Percentiles rank a stretch among this genome's conserved stretches.
Evolutionary conservation across 2,329 filamentous ascomycete species (phyloP).

Genomic region (Curvularia hawaiiensis): DNA sequence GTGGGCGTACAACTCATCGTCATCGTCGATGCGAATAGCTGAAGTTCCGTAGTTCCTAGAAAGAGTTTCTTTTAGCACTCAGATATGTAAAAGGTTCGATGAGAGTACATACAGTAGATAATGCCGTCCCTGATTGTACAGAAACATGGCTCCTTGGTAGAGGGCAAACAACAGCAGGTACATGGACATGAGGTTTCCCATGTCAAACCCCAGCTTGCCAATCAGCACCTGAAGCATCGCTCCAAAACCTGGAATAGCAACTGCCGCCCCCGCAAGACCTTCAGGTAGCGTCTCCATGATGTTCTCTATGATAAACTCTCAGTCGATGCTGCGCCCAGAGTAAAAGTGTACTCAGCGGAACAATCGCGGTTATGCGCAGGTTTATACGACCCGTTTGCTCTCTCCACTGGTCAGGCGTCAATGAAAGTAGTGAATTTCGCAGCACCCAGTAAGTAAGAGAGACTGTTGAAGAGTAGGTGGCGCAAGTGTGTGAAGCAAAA

Average conservation of each 20-base stretch:
- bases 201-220: slow-evolving; percentile 51
- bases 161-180: slow-evolving; percentile 51
- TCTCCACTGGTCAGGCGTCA: not conserved
- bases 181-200: slow-evolving; percentile 53
- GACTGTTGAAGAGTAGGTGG: not conserved
- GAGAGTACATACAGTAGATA: slow-evolving; percentile 2
- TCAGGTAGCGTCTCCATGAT: slow-evolving; percentile 1
- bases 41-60: slow-evolving; percentile 45
- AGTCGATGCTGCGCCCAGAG: too few relatives aligned
- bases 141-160: slow-evolving; percentile 45
- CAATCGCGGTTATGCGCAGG: too few relatives aligned
- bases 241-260: slow-evolving; percentile 7
- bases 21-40: slow-evolving; percentile 51
- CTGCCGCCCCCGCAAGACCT: slow-evolving; percentile 9
- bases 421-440: not conserved
- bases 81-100: slow-evolving; percentile 7
- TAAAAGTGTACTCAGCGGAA: not conserved
- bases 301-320: slow-evolving; percentile 3
- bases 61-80: too few relatives aligned
- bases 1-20: slow-evolving; percentile 51
- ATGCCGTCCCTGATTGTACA: slow-evolving; percentile 35
- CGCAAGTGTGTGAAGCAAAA: too few relatives aligned
- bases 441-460: not conserved
- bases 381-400: not conserved
- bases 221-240: slow-evolving; percentile 9